These are phyloP conservation scores for Xylariomycetidae sp. DNA, from an alignment of 2,329 filamentous ascomycete species.

Conservation along the genomic window DNA sequence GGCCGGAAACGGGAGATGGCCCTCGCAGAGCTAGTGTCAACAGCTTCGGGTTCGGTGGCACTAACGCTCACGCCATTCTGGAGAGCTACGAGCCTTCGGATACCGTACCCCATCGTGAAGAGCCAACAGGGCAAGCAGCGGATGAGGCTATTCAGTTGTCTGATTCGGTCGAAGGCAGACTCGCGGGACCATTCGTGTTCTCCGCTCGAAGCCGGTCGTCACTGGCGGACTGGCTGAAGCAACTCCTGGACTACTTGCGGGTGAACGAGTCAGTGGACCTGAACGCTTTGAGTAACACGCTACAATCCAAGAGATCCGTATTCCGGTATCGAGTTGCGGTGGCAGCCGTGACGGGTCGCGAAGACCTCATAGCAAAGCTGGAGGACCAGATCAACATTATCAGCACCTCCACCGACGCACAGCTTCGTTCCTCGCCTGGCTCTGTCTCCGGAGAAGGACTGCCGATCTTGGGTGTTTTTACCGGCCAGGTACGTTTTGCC, in stretches of 20 bases:
- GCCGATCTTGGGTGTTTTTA: not conserved
- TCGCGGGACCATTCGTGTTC: conserved; percentile 1
- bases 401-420: no score
- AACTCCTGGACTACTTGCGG: not conserved
- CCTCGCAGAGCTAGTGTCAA: conserved; percentile 3
- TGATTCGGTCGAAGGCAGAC: no score
- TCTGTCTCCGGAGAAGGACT: no score
- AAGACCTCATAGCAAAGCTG: no score
- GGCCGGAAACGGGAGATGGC: conserved; percentile 1
- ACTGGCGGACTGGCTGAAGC: not conserved
- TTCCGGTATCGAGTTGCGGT: not conserved
- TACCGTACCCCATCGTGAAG: no score
- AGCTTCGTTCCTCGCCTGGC: no score
- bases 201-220: conserved; percentile 1
- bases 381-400: no score
- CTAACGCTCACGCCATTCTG: conserved; percentile 7
- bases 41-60: conserved; percentile 5
- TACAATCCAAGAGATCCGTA: not conserved
- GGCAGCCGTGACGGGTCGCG: not conserved
- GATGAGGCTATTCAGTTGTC: no score
- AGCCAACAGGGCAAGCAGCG: no score
- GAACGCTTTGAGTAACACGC: not conserved
- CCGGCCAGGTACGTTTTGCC: not conserved
- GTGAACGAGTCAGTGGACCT: not conserved
- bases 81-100: conserved; percentile 5